Conservation (phyloP, 768 basidiomycete species). For the Cystofilobasidium ferigula region DNA sequence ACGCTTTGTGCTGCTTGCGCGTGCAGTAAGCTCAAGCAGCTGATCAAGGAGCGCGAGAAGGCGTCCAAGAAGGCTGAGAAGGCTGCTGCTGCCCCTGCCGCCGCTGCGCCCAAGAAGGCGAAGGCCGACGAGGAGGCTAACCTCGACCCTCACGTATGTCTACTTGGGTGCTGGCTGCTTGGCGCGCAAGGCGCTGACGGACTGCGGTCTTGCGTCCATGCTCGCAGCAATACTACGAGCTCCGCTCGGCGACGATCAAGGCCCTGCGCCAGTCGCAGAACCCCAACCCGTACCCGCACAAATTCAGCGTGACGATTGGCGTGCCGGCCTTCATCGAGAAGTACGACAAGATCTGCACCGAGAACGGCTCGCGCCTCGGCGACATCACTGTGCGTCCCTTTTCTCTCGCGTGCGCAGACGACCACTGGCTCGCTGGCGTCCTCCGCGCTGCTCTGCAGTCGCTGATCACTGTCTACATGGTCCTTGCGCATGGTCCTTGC, state of each 20-base stretch:
- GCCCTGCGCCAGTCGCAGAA: conserved; percentile 69
- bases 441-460: too few species aligned
- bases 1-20: background rate
- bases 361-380: conserved; percentile 44
- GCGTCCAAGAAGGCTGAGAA: conserved; percentile 61
- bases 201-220: background rate
- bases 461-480: too few species aligned
- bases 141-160: conserved; percentile 76
- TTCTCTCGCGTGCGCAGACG: too few species aligned
- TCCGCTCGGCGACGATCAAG: conserved; percentile 77
- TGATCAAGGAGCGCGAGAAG: conserved; percentile 67
- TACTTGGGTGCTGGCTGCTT: background rate
- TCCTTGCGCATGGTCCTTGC: background rate
- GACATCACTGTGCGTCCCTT: conserved; percentile 30
- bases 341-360: conserved; percentile 46
- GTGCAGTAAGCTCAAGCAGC: conserved; percentile 79
- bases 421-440: too few species aligned
- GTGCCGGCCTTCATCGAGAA: conserved; percentile 59
- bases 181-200: background rate
- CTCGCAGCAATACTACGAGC: conserved; percentile 85
- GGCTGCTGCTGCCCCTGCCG: conserved; percentile 34
- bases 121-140: conserved; percentile 57
- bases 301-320: conserved; percentile 79
- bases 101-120: conserved; percentile 13
- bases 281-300: conserved; percentile 97